Evolutionary conservation across 2,329 filamentous ascomycete species (phyloP).

Genomic region (Colletotrichum plurivorum): DNA sequence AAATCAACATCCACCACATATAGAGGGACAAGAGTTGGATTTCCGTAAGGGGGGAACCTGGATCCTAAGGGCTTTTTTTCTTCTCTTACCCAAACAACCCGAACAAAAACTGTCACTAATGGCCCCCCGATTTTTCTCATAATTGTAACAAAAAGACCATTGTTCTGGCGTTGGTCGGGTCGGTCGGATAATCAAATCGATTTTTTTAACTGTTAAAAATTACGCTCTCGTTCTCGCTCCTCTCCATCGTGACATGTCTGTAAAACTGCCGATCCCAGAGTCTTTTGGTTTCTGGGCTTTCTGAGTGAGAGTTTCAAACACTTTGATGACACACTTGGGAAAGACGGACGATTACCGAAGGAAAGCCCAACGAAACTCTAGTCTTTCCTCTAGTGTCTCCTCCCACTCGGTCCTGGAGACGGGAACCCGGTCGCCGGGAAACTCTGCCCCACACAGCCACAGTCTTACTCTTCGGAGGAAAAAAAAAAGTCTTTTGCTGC

Average conservation of each 20-base stretch:
- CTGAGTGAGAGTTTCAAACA: too few species aligned
- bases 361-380: too few species aligned
- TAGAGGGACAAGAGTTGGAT: conserved; percentile 13
- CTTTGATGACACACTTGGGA: too few species aligned
- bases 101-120: conserved; percentile 26
- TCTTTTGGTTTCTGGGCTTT: too few species aligned
- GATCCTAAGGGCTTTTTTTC: conserved; percentile 9
- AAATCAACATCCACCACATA: conserved; percentile 12
- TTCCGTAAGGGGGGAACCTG: conserved; percentile 2
- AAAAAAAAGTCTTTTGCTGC: background rate
- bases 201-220: conserved; percentile 19
- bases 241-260: background rate
- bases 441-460: background rate
- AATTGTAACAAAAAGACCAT: conserved; percentile 32
- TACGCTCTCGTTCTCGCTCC: background rate
- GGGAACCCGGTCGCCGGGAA: background rate
- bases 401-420: too few species aligned
- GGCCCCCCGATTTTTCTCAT: conserved; percentile 15
- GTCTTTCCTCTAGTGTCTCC: too few species aligned
- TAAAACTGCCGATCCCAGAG: background rate
- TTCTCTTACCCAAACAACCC: conserved; percentile 3
- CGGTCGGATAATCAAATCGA: conserved; percentile 30
- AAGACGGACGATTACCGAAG: too few species aligned
- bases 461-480: background rate
- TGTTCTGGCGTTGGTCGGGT: conserved; percentile 32